Conservation (phyloP, 2,329 filamentous ascomycete species). For the Paecilomyces variotii region DNA sequence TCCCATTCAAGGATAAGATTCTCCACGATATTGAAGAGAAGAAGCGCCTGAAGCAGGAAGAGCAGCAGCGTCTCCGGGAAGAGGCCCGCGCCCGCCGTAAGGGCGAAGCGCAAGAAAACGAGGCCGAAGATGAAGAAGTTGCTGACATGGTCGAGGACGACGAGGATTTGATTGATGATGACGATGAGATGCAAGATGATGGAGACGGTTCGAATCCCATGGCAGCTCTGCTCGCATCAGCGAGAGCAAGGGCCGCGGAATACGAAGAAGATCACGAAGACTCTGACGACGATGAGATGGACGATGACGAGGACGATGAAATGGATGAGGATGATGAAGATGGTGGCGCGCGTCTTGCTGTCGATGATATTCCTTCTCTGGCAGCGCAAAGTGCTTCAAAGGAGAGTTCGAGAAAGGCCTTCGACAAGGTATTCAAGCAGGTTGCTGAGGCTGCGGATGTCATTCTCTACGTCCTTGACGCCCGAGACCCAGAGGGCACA, state of each 20-base stretch:
- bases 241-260: conserved; percentile 36
- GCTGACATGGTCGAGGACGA: conserved; percentile 32
- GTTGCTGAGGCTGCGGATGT: conserved; percentile 86
- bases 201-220: conserved; percentile 49
- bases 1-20: conserved; percentile 95
- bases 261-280: conserved; percentile 40
- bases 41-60: conserved; percentile 71
- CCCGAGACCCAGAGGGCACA: conserved; percentile 83
- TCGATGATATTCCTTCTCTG: conserved; percentile 43
- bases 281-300: conserved; percentile 51
- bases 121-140: conserved; percentile 24
- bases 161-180: conserved; percentile 43
- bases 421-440: conserved; percentile 93
- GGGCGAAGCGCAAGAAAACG: conserved; percentile 27
- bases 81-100: conserved; percentile 46
- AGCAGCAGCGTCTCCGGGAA: conserved; percentile 62
- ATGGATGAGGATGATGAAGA: conserved; percentile 43
- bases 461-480: conserved; percentile 85
- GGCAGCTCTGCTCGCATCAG: conserved; percentile 38
- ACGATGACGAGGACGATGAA: conserved; percentile 47
- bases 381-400: conserved; percentile 22
- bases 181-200: conserved; percentile 42
- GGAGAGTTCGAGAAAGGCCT: conserved; percentile 72
- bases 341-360: conserved; percentile 43
- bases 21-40: conserved; percentile 87